Evolutionary conservation across 129 eudicot genomes (phyloP).

Genomic region (Artemisia annua): DNA sequence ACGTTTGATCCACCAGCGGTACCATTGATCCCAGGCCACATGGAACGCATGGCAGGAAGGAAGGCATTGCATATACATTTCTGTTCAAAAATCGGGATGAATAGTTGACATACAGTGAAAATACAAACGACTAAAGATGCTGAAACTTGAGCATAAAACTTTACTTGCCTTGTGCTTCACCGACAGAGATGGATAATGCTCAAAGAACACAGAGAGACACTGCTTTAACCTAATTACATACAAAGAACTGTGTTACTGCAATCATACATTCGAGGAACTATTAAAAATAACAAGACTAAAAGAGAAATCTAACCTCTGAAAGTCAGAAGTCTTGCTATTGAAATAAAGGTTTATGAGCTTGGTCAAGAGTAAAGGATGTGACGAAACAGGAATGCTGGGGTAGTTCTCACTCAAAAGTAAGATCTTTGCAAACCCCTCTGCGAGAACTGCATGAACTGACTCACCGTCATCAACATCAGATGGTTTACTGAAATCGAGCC

Average conservation of each 20-base stretch:
- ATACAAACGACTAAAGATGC: background rate
- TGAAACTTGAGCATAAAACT: background rate
- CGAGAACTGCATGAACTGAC: slow-evolving; percentile 70
- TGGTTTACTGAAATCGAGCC: slow-evolving; percentile 30
- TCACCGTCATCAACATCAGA: slow-evolving; percentile 62
- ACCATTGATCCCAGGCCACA: slow-evolving; percentile 97
- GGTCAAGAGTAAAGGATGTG: slow-evolving; percentile 54
- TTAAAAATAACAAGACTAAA: background rate
- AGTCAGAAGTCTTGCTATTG: slow-evolving; percentile 45
- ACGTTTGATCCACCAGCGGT: slow-evolving; percentile 51
- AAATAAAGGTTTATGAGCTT: slow-evolving; percentile 79
- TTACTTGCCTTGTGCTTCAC: slow-evolving; percentile 80
- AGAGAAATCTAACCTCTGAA: slow-evolving; percentile 46
- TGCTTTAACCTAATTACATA: slow-evolving; percentile 68
- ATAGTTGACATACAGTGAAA: background rate
- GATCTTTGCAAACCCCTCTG: slow-evolving; percentile 91
- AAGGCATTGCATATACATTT: slow-evolving; percentile 79
- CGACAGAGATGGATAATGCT: slow-evolving; percentile 89
- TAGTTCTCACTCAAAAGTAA: slow-evolving; percentile 78
- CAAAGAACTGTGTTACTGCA: background rate
- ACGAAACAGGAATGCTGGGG: slow-evolving; percentile 47
- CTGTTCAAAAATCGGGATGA: slow-evolving; percentile 41
- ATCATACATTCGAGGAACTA: background rate
- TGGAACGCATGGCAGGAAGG: slow-evolving; percentile 66
- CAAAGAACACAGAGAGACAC: slow-evolving; percentile 92